A percentile compares a stretch with the other conserved stretches of the same genome.
Conservation (phyloP, 2,329 filamentous ascomycete genomes). For the Trichoderma koningiopsis region DNA sequence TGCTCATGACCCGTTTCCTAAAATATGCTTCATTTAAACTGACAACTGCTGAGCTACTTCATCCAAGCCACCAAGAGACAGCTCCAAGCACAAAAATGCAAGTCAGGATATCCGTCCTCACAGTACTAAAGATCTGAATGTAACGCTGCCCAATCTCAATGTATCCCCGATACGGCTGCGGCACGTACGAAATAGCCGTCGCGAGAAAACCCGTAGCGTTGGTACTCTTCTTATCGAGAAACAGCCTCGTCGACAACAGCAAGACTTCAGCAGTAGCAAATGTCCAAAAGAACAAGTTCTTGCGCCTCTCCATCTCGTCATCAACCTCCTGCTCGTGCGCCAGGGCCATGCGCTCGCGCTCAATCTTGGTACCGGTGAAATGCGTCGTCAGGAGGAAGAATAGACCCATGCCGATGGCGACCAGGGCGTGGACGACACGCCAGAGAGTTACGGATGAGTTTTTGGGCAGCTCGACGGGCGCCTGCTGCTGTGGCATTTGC, state of each 20-base stretch:
- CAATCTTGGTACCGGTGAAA: conserved; percentile 66
- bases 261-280: conserved; percentile 77
- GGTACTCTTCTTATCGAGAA: conserved; percentile 63
- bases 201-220: conserved; percentile 65
- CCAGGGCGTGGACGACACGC: conserved; percentile 72
- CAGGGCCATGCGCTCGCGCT: conserved; percentile 52
- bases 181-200: conserved; percentile 65
- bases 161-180: conserved; percentile 64
- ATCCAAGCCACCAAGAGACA: conserved; percentile 48
- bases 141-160: conserved; percentile 65
- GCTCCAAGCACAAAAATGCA: conserved; percentile 74
- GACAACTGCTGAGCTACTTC: not conserved
- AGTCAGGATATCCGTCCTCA: conserved; percentile 72
- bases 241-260: conserved; percentile 70
- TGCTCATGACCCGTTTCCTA: not conserved
- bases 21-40: not conserved
- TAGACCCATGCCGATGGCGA: conserved; percentile 68
- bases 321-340: conserved; percentile 32
- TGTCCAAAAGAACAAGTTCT: conserved; percentile 68
- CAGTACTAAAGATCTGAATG: conserved; percentile 69
- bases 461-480: conserved; percentile 37
- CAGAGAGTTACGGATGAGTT: conserved; percentile 57
- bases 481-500: conserved; percentile 42
- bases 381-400: conserved; percentile 70
- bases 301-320: conserved; percentile 38